Evolutionary conservation across 2,329 filamentous ascomycete species (phyloP).

Genomic region (Epichloe uncinata): DNA sequence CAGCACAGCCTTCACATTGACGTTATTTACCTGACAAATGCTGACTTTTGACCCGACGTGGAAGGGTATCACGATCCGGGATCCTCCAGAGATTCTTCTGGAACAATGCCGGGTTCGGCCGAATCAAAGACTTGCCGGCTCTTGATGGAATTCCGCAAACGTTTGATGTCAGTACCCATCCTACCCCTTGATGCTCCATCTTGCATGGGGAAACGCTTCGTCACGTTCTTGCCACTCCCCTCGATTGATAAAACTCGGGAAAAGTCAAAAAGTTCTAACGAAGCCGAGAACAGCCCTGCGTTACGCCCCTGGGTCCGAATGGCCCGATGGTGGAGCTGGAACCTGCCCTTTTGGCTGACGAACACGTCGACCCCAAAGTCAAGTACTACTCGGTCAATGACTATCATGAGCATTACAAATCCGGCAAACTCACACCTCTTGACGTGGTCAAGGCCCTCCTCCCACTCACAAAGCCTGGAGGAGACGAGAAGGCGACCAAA

Average conservation of each 20-base stretch:
- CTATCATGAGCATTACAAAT: slow-evolving; percentile 63
- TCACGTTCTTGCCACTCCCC: no score
- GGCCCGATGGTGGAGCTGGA: slow-evolving; percentile 27
- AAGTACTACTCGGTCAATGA: slow-evolving; percentile 60
- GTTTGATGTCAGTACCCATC: slow-evolving; percentile 32
- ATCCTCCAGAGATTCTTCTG: slow-evolving; percentile 54
- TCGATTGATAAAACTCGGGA: no score
- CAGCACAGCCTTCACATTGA: background rate
- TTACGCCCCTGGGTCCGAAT: slow-evolving; percentile 34
- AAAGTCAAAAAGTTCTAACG: background rate
- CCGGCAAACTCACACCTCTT: slow-evolving; percentile 55
- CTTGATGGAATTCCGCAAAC: slow-evolving; percentile 32
- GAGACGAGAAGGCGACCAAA: slow-evolving; percentile 36
- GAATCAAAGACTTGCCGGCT: slow-evolving; percentile 30
- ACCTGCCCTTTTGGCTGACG: slow-evolving; percentile 25
- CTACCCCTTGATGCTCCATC: no score
- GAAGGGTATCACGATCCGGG: slow-evolving; percentile 48
- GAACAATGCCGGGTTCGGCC: slow-evolving; percentile 49
- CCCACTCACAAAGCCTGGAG: slow-evolving; percentile 52
- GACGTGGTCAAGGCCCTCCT: slow-evolving; percentile 60
- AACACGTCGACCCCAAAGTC: slow-evolving; percentile 26
- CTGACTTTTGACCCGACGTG: background rate
- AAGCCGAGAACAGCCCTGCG: slow-evolving; percentile 32
- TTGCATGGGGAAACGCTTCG: no score
- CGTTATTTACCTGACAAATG: background rate